These are phyloP conservation scores for Berberis vulgaris DNA, from an alignment of 164 flowering plant genomes.

Conservation along the genomic window DNA sequence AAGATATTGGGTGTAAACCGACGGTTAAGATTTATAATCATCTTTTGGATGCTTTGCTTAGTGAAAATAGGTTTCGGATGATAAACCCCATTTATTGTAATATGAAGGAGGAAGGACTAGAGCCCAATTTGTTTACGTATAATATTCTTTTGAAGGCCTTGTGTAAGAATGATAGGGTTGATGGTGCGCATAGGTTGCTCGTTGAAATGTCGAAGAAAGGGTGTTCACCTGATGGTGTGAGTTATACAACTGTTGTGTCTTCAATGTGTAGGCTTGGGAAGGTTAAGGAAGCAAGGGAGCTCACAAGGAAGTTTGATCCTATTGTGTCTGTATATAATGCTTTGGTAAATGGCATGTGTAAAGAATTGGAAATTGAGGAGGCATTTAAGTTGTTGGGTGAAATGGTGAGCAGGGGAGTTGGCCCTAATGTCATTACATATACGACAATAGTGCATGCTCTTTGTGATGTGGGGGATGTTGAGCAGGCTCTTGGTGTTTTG, in stretches of 20 bases:
- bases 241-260: slow-evolving; percentile 67
- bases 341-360: slow-evolving; percentile 52
- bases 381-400: slow-evolving; percentile 46
- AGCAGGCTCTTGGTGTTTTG: slow-evolving; percentile 39
- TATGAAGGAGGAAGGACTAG: slow-evolving; percentile 75
- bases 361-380: slow-evolving; percentile 26
- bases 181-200: slow-evolving; percentile 62
- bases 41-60: slow-evolving; percentile 64
- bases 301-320: slow-evolving; percentile 32
- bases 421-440: slow-evolving; percentile 67
- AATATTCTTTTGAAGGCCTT: slow-evolving; percentile 81
- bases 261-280: slow-evolving; percentile 57
- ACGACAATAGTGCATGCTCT: slow-evolving; percentile 49
- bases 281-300: slow-evolving; percentile 60
- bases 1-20: slow-evolving; percentile 62
- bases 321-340: slow-evolving; percentile 66
- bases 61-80: slow-evolving; percentile 59
- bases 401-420: slow-evolving; percentile 39
- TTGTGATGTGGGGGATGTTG: slow-evolving; percentile 37
- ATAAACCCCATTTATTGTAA: slow-evolving; percentile 52
- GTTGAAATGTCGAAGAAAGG: slow-evolving; percentile 67
- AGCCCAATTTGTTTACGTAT: slow-evolving; percentile 71
- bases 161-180: slow-evolving; percentile 63
- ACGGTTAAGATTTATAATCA: slow-evolving; percentile 76
- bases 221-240: slow-evolving; percentile 62